Evolutionary conservation across 805 yeast genomes (phyloP).

Genomic region (Yarrowia sp.): DNA sequence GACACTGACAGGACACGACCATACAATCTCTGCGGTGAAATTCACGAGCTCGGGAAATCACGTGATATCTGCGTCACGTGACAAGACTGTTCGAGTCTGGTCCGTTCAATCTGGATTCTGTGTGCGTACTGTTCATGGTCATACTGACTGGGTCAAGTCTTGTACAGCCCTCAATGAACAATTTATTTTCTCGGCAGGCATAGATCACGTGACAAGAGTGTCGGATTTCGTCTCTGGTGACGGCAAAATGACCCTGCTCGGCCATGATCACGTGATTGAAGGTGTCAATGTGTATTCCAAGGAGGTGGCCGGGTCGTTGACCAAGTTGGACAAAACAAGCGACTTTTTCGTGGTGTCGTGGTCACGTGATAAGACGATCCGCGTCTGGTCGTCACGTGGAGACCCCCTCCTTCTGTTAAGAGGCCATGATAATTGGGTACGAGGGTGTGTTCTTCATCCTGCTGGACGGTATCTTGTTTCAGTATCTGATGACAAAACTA

Average conservation of each 20-base stretch:
- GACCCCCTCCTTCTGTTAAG: constrained; percentile 53
- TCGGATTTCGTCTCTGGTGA: constrained; percentile 66
- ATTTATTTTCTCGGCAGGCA: constrained; percentile 68
- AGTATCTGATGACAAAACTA: constrained; percentile 74
- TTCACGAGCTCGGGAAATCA: constrained; percentile 54
- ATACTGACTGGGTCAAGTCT: constrained; percentile 83
- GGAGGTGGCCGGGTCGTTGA: constrained; percentile 30
- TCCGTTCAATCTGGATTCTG: constrained; percentile 65
- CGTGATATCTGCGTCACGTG: constrained; percentile 76
- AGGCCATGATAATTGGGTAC: constrained; percentile 89
- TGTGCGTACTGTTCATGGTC: constrained; percentile 65
- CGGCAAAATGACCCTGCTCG: constrained; percentile 63
- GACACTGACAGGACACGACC: constrained; percentile 82
- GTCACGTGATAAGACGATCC: constrained; percentile 72
- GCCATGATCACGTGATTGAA: constrained; percentile 84
- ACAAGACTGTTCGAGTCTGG: constrained; percentile 82
- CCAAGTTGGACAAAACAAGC: constrained; percentile 37
- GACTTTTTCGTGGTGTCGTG: constrained; percentile 69
- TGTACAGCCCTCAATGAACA: constrained; percentile 44
- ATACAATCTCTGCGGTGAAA: constrained; percentile 65
- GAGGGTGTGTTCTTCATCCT: constrained; percentile 68
- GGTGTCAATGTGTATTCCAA: constrained; percentile 54
- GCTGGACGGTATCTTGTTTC: constrained; percentile 67
- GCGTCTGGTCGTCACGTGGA: constrained; percentile 73
- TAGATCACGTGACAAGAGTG: constrained; percentile 70